Evolutionary conservation across 2,329 filamentous ascomycete species (phyloP), one percentile per base, ranked within the genome.

Genomic region (Fusarium pseudonygamai): DNA sequence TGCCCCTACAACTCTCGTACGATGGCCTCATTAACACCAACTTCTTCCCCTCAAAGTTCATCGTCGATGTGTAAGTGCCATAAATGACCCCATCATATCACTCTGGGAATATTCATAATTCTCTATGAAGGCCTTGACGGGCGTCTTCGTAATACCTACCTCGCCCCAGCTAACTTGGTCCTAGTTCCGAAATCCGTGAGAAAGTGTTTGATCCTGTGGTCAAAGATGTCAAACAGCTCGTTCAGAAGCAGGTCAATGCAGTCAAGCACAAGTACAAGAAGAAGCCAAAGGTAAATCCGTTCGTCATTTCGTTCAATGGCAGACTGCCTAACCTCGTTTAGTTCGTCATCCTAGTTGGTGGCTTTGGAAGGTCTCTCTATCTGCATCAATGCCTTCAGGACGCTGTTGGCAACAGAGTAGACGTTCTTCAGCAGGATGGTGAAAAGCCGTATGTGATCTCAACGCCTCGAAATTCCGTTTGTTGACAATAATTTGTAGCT

Each of bases 301-400:
- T 4, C 15, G 26, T n/a, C 20, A 22, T 36, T 14, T 58, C 24
- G 13, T 14, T 15, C 5, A 22, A 45, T 32, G 3, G 16, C 7
- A 22, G 3, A 18, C 36, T 13, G 28, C 10, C 39, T 37, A 46
- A 56, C 24, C 7, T 8, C 11, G 6, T 22, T 7, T 11, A 85
- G 84, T 82, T 79, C 32, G 34, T 85, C 6, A 77, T 85, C 11
- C 74, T 85, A 1, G 83, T 83, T 0, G 84, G 84, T 0, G 84
- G 84, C 0, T 83, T 85, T 32, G 84, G 84, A 0, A 73, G 79
- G 20, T 82, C 78, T 30, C 45, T 30, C 0, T 83, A 81, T 22
- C 43, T 85, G 5, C 69, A 70, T 15, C 62, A 76, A 6, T 64
- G 69, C 5, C 68, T 85, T 3, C 66, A 67, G 0, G 34, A 61